Base-by-base conservation (phyloP, 2,329 filamentous ascomycete species). In the Aspergillus felis region DNA sequence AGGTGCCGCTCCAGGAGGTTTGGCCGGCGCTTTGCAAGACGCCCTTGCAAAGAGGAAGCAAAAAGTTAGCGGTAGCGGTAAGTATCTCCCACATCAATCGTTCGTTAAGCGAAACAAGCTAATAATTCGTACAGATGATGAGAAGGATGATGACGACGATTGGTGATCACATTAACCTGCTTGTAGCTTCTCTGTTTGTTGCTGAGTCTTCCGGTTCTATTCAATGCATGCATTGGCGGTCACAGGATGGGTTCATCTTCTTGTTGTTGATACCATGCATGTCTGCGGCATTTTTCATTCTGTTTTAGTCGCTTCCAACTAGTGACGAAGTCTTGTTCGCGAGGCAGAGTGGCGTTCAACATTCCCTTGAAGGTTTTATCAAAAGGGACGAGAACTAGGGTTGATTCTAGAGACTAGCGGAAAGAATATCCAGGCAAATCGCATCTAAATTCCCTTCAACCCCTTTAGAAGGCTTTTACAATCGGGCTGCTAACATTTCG, bases 1-100 rank as follows among this genome's bases (percentile, higher is more conserved):
- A 10, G 84, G 76, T 38, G 73, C 68, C 48, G 74, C 74, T 56
- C 77, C 75, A 48, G 78, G 86, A 56, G 87, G 85, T 38, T 85
- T 97, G 82, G 91, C 91, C 24, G 91, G 89, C 77, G 92, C 91
- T 50, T 78, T 96, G 66, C 90, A 90, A 58, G 88, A 86, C 59
- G 89, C 88, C 57, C 76, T 92, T 66, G 85, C 88, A 70, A 89
- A 90, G 78, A 84, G 93, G 74, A 97, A 97, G 81, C 86, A 91
- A 75, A 96, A 96, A 81, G 93, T 97, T 72, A 91, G 90, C 77
- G 88, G 90, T 73, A 96, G 91, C 81, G 93, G 93, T 97, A 85
- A 86, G 90, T 88, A 14, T 48, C 53, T 53, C 9, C 52, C 54
- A 56, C 32, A 38, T 17, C 6, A 38, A 29, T 24, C 24, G 29